phyloP scores from a whole-genome alignment of 2,329 filamentous ascomycete genomes.

The Aspergillus versicolor region DNA sequence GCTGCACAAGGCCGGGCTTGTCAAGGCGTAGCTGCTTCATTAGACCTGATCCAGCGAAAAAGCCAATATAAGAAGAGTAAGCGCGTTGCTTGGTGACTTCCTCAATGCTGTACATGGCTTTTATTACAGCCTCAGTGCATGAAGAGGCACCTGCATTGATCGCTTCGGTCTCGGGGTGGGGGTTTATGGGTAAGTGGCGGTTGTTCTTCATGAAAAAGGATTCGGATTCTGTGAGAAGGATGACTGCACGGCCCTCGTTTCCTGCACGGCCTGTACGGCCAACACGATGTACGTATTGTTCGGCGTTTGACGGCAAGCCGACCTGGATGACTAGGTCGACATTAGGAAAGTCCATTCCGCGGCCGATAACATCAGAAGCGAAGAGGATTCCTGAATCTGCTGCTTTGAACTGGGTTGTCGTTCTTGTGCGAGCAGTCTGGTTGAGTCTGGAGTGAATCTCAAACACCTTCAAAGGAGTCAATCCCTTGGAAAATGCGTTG shows the following conservation, averaged over 20 bases:
- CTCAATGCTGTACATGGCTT: slow-evolving; percentile 30
- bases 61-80: slow-evolving; percentile 38
- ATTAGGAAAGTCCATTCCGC: slow-evolving; percentile 54
- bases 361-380: slow-evolving; percentile 48
- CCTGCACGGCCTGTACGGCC: slow-evolving; percentile 67
- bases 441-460: slow-evolving; percentile 76
- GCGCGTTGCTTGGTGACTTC: slow-evolving; percentile 35
- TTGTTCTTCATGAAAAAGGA: slow-evolving; percentile 53
- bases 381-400: slow-evolving; percentile 50
- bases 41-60: slow-evolving; percentile 34
- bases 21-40: slow-evolving; percentile 33
- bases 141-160: slow-evolving; percentile 37
- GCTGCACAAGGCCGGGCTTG: slow-evolving; percentile 33
- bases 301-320: slow-evolving; percentile 51
- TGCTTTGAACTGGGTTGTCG: slow-evolving; percentile 40
- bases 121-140: slow-evolving; percentile 29
- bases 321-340: slow-evolving; percentile 51
- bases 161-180: slow-evolving; percentile 44
- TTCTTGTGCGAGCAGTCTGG: slow-evolving; percentile 66
- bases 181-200: slow-evolving; percentile 50
- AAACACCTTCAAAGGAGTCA: slow-evolving; percentile 42
- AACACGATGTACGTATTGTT: slow-evolving; percentile 49
- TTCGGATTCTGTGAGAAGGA: slow-evolving; percentile 53
- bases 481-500: slow-evolving; percentile 50
- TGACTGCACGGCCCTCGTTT: slow-evolving; percentile 54